A percentile compares a stretch with the other conserved stretches of the same genome.
Conservation (phyloP, 345 rosid species). For the Eucalyptus rudis region DNA sequence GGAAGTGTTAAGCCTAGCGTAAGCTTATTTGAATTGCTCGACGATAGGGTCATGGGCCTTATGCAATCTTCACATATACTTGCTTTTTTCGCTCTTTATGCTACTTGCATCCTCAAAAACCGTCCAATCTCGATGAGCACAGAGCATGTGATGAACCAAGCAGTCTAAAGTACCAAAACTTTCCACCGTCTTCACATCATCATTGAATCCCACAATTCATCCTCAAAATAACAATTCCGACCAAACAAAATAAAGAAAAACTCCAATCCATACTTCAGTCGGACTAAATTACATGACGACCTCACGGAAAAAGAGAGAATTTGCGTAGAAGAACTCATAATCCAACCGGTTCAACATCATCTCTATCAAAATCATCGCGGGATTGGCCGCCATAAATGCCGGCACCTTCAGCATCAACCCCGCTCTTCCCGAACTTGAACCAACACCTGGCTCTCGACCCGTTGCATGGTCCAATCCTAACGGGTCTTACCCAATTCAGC, state of each 20-base stretch:
- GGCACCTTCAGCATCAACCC: constrained; percentile 88
- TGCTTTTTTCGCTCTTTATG: not conserved
- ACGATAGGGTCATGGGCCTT: too few relatives aligned
- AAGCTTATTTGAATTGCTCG: not conserved
- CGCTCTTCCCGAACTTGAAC: constrained; percentile 81
- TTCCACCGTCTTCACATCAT: not conserved
- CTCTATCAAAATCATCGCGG: constrained; percentile 85
- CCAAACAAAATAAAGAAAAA: not conserved
- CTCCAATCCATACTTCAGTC: too few relatives aligned
- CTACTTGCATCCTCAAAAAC: not conserved
- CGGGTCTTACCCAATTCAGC: constrained; percentile 12
- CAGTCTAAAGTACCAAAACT: not conserved
- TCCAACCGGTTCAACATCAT: constrained; percentile 86
- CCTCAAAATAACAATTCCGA: not conserved
- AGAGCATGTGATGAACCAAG: not conserved
- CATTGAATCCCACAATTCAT: not conserved
- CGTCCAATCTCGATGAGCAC: not conserved
- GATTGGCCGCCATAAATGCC: constrained; percentile 86
- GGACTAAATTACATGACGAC: too few relatives aligned
- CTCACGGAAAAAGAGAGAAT: not conserved
- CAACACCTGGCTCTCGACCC: constrained; percentile 62
- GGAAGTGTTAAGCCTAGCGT: not conserved
- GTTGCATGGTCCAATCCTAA: constrained; percentile 39
- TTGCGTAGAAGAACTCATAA: not conserved
- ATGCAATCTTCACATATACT: not conserved